Base-by-base conservation (phyloP, 129 eudicot genomes). In the Escallonia herrerae region DNA sequence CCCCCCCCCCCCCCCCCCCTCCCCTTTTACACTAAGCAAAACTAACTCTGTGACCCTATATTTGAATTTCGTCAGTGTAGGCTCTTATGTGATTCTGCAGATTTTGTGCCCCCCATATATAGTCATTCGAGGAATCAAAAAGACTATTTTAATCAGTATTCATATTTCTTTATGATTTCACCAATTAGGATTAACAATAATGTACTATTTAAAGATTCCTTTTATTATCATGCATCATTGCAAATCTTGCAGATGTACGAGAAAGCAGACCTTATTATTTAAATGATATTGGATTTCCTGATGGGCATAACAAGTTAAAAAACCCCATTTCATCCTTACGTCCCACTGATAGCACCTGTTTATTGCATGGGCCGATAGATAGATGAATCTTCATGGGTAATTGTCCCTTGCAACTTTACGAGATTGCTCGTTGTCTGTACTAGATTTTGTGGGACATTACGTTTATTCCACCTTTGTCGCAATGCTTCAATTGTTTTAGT, bases 41-140 rank as follows among this genome's bases (percentile, higher is more conserved):
- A 47, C 13, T 4, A 2, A 8, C 37, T 53, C 10, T 8, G 44
- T 55, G 55, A 15, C 53, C 15, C 43, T 51, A 54, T 52, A 14
- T 48, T n/a, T n/a, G n/a, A 52, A 54, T 67, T 55, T 43, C 15
- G 9, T 41, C 22, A 43, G 60, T 67, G 44, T 15, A 42, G 52
- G 40, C 37, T 67, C 71, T 54, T 67, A 42, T 56, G 15, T 40
- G 62, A 67, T 67, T 56, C 63, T 54, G 71, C 63, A 67, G 43
- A 54, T 65, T 67, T 67, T 67, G 62, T 14, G 15, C 61, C 52
- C 58, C 51, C 44, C 40, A 12, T 14, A 13, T 13, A 22, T 22
- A 22, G 33, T 22, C 33, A 22, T 22, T 22, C 33, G 33, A 22
- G 33, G 33, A 22, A 22, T 22, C 0, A 22, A 22, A 22, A 22